Evolutionary conservation across 1,284 basidiomycete genomes (phyloP).

Genomic region (Caloboletus inedulis): DNA sequence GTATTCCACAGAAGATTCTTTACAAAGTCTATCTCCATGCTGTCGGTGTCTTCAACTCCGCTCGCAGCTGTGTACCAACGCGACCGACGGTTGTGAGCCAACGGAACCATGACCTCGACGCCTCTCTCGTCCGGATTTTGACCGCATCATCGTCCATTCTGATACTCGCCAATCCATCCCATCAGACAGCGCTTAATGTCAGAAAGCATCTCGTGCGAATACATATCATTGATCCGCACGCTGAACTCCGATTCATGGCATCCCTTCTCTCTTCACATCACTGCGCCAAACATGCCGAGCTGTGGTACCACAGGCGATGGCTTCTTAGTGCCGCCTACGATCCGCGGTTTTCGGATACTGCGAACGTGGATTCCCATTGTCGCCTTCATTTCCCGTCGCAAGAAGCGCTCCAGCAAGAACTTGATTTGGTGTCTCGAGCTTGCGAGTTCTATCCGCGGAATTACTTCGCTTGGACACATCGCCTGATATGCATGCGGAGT

Average conservation of each 20-base stretch:
- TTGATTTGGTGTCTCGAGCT: constrained; percentile 43
- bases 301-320: constrained; percentile 71
- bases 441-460: constrained; percentile 63
- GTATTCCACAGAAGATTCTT: constrained; percentile 57
- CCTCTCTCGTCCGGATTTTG: constrained; percentile 9
- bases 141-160: constrained; percentile 44
- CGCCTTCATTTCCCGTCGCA: constrained; percentile 23
- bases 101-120: background rate
- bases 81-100: background rate
- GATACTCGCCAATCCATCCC: constrained; percentile 62
- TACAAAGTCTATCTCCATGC: constrained; percentile 50
- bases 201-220: constrained; percentile 49
- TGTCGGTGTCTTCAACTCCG: constrained; percentile 34
- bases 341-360: background rate
- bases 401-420: constrained; percentile 40
- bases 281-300: constrained; percentile 56
- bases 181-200: constrained; percentile 60
- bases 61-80: constrained; percentile 6
- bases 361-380: background rate
- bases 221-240: constrained; percentile 33
- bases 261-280: constrained; percentile 50
- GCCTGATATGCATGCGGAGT: constrained; percentile 42
- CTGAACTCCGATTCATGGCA: constrained; percentile 48
- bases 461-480: constrained; percentile 65
- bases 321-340: constrained; percentile 38